Evolutionary conservation across 257 asterid species (phyloP), one percentile per base, ranked within the genome.

Genomic region (Penstemon barbatus): DNA sequence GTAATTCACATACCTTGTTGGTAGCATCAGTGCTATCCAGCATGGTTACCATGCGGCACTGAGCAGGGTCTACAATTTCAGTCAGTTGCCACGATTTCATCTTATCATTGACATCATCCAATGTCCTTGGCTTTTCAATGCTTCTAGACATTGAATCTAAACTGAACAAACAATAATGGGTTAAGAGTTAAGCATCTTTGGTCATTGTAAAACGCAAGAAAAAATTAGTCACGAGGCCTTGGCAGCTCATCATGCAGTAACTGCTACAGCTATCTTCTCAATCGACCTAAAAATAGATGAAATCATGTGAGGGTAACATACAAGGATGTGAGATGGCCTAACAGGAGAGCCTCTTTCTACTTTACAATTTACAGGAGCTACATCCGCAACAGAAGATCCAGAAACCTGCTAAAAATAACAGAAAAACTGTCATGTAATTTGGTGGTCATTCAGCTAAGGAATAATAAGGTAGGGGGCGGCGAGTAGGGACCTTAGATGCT

Each of bases 31-130:
- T 48, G 67, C 89, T 84, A 52, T 89, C 97, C 1, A 97, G 96
- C 99, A 91, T 83, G 76, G 93, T 82, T 57, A 89, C 91, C 86
- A 81, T 74, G 62, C 97, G 90, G 78, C 97, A 91, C 15, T 94
- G 96, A 72, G 44, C 81, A 53, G 96, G 92, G 46, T 94, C 99
- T 25, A 87, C 59, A 75, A 91, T 77, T 94, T 94, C 99, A 72
- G 97, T 74, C 71, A 87, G 79, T 72, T 84, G 96, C 97, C 97
- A 89, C 38, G 92, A 88, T 76, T 89, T 91, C 39, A 77, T 62
- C 84, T 86, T 91, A 66, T 94, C 93, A 57, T 76, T 78, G 25
- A 52, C 90, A 71, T 91, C 97, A 68, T 94, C 96, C 78, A 84
- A 15, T 42, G 57, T 71, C 85, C 91, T 80, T 61, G 96, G 93